Conservation (phyloP, 768 basidiomycete species). For the Lactifluus piperatus region DNA sequence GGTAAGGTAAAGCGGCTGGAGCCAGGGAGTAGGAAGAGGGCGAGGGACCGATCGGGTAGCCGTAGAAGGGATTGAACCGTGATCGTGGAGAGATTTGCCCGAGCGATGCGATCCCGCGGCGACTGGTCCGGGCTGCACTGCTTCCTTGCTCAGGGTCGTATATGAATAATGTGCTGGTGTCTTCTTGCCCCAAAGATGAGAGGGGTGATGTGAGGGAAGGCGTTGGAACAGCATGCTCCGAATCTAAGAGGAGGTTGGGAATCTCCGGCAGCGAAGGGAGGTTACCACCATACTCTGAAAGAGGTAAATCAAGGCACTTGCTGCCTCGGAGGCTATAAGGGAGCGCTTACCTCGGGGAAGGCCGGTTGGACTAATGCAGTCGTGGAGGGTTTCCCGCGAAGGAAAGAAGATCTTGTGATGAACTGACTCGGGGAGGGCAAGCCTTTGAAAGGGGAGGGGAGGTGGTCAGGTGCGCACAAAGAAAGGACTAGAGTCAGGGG, state of each 20-base stretch:
- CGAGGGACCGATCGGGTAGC: slow-evolving; percentile 43
- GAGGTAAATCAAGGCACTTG: slow-evolving; percentile 19
- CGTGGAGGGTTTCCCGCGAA: slow-evolving; percentile 43
- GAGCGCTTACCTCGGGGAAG: slow-evolving; percentile 48
- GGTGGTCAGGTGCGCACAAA: not conserved
- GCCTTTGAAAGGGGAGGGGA: slow-evolving; percentile 33
- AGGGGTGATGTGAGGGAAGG: slow-evolving; percentile 5
- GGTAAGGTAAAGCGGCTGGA: slow-evolving; percentile 31
- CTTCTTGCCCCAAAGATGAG: not conserved
- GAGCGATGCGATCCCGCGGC: slow-evolving; percentile 16
- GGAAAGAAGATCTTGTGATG: slow-evolving; percentile 62
- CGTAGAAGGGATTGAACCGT: slow-evolving; percentile 62
- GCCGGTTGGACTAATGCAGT: slow-evolving; percentile 41
- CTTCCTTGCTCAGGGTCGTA: not conserved
- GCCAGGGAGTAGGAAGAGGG: slow-evolving; percentile 27
- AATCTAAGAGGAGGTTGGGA: slow-evolving; percentile 30
- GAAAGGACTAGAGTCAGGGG: not conserved
- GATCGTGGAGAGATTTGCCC: slow-evolving; percentile 44
- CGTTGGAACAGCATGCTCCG: not conserved
- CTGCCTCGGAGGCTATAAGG: slow-evolving; percentile 9
- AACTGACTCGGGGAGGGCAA: slow-evolving; percentile 49
- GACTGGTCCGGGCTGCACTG: not conserved
- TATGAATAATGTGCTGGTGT: not conserved
- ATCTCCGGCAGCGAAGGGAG: slow-evolving; percentile 44
- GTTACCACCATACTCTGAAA: slow-evolving; percentile 59